A percentile compares a stretch with the other conserved stretches of the same genome.
These are phyloP conservation scores for Blepharisma undulans DNA, from an alignment of 169 alveolate genomes.

Conservation along the genomic window DNA sequence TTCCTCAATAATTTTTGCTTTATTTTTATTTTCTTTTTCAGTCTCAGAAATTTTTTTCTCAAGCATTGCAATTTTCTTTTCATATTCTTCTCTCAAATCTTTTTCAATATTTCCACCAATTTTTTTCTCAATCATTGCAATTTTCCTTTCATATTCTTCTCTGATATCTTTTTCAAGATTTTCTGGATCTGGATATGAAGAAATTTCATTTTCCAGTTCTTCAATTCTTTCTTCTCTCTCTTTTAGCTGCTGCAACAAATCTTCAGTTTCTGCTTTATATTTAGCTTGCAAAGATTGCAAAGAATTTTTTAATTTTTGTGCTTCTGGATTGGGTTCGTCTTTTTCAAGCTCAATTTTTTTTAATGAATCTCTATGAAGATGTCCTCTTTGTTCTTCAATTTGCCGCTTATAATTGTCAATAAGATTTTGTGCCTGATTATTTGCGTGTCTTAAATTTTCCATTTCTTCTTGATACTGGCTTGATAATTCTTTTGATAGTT, in stretches of 20 bases:
- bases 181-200: neutral
- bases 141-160: neutral
- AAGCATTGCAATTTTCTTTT: neutral
- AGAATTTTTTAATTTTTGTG: neutral
- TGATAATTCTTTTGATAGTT: neutral
- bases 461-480: slow-evolving; percentile 17
- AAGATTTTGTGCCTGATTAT: neutral
- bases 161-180: neutral
- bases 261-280: neutral
- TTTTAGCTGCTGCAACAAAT: neutral
- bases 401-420: neutral
- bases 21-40: neutral
- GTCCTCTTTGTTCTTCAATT: neutral
- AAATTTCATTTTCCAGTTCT: slow-evolving; percentile 2
- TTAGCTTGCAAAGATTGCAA: neutral
- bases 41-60: neutral
- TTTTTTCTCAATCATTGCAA: neutral
- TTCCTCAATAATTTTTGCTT: neutral
- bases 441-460: neutral
- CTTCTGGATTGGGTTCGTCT: slow-evolving; percentile 16
- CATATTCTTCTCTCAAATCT: neutral
- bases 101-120: neutral
- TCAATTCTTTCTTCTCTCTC: neutral
- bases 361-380: neutral
- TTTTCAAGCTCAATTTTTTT: neutral